Evolutionary conservation across 2,329 filamentous ascomycete species (phyloP).

Genomic region (Scortechinia acanthostroma): DNA sequence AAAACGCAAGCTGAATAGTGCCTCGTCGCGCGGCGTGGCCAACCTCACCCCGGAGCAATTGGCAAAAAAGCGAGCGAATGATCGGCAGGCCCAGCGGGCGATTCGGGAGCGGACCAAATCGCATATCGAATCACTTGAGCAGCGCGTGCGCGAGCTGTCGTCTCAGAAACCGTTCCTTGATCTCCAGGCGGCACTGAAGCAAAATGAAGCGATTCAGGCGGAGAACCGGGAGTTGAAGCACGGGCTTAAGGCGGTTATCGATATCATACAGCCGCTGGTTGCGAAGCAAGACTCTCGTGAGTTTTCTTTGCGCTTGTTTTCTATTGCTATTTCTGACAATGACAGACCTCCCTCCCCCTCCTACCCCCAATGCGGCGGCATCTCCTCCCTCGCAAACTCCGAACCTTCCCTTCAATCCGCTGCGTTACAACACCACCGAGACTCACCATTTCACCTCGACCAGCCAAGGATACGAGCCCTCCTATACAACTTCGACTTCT

Average conservation of each 20-base stretch:
- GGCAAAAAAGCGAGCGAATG: conserved; percentile 58
- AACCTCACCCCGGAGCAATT: conserved; percentile 61
- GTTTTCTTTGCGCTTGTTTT: background rate
- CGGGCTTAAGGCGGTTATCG: conserved; percentile 39
- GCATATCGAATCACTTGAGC: conserved; percentile 51
- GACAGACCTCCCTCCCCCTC: too few species aligned
- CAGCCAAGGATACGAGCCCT: too few species aligned
- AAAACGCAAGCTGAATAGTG: conserved; percentile 27
- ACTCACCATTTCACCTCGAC: too few species aligned
- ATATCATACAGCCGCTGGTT: conserved; percentile 10
- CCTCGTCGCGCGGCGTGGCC: conserved; percentile 46
- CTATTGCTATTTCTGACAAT: background rate
- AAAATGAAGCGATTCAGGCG: conserved; percentile 46
- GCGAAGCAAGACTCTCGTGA: background rate
- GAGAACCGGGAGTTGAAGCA: conserved; percentile 52
- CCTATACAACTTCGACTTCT: background rate
- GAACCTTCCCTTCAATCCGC: too few species aligned
- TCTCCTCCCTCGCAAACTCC: too few species aligned
- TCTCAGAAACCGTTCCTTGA: conserved; percentile 57
- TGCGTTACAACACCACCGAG: too few species aligned
- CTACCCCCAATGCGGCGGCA: too few species aligned
- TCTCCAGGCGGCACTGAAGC: conserved; percentile 44
- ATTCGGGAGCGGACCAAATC: conserved; percentile 56
- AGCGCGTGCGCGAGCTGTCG: conserved; percentile 48
- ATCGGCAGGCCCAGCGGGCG: conserved; percentile 57